Evolutionary conservation across 306 rosid species (phyloP).

Genomic region (Vigna nakashimae): DNA sequence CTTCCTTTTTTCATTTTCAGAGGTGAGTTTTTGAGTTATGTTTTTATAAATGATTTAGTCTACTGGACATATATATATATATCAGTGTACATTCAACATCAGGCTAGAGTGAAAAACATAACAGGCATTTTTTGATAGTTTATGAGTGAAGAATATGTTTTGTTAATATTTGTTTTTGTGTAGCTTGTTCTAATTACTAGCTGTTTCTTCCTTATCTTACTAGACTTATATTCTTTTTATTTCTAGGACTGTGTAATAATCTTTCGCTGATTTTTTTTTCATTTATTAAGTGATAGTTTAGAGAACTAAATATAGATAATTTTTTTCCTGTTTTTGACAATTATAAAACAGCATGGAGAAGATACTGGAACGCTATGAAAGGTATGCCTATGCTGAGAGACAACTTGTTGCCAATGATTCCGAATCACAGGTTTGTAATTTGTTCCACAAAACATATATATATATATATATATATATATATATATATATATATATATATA

Average conservation of each 20-base stretch:
- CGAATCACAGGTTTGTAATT: slow-evolving; percentile 65
- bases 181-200: too few relatives aligned
- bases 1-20: background rate
- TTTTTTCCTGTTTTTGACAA: background rate
- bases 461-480: too few relatives aligned
- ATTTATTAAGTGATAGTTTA: background rate
- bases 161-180: background rate
- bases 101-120: background rate
- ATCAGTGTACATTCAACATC: background rate
- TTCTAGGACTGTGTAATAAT: background rate
- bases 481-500: too few relatives aligned
- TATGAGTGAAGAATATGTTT: background rate
- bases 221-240: background rate
- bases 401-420: slow-evolving; percentile 63
- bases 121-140: background rate
- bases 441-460: background rate
- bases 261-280: background rate
- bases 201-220: background rate
- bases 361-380: slow-evolving; percentile 88
- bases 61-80: background rate
- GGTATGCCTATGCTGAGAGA: slow-evolving; percentile 81
- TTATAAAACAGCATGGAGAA: slow-evolving; percentile 77
- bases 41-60: slow-evolving; percentile 10
- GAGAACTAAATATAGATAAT: background rate
- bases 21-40: too few relatives aligned